Conservation (phyloP, 768 basidiomycete species). For the Mrakia blollopis region DNA sequence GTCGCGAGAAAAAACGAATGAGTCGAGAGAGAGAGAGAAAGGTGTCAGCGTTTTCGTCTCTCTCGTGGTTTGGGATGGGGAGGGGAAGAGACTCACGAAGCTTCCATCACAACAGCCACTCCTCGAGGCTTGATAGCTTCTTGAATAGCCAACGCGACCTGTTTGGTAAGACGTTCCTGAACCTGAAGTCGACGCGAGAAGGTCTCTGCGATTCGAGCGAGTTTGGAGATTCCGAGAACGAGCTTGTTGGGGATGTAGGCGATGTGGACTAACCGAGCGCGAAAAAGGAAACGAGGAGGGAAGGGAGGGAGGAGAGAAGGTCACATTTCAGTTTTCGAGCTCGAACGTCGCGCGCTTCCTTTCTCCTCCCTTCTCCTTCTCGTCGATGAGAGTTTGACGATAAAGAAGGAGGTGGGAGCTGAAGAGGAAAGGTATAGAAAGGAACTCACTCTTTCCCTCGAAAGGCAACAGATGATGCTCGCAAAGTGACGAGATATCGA, state of each 20-base stretch:
- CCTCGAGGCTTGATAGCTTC: slow-evolving; percentile 97
- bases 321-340: neutral
- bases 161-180: slow-evolving; percentile 94
- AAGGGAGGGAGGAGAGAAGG: neutral
- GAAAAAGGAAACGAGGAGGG: neutral
- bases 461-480: slow-evolving; percentile 99
- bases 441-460: slow-evolving; percentile 46
- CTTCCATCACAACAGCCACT: slow-evolving; percentile 99
- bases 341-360: too few relatives aligned
- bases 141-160: slow-evolving; percentile 95
- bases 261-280: slow-evolving; percentile 68
- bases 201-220: slow-evolving; percentile 94
- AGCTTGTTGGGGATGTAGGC: slow-evolving; percentile 94
- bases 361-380: neutral
- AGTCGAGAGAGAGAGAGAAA: neutral
- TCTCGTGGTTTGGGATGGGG: neutral
- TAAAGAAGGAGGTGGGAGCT: too few relatives aligned
- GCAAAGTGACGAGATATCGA: slow-evolving; percentile 93
- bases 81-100: slow-evolving; percentile 62
- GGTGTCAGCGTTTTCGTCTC: neutral
- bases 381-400: neutral
- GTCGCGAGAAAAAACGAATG: slow-evolving; percentile 21
- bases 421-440: too few relatives aligned
- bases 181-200: slow-evolving; percentile 94
- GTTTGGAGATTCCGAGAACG: slow-evolving; percentile 90